These are phyloP conservation scores for Terana coerulea DNA, from an alignment of 768 basidiomycete species.

Conservation along the genomic window DNA sequence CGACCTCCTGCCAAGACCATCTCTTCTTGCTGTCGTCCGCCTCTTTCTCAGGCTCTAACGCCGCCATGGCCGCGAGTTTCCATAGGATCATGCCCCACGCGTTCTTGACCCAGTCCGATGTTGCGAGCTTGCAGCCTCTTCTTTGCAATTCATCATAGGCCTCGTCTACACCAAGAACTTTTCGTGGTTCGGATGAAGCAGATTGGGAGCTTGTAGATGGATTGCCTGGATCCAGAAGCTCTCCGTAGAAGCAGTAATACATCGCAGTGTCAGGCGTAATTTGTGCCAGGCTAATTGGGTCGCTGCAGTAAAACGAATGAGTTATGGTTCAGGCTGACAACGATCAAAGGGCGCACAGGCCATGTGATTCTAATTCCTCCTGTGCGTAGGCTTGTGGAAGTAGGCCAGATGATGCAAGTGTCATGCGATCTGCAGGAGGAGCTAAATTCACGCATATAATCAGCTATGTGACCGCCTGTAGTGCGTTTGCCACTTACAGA, in stretches of 20 bases:
- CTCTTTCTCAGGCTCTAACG: conserved; percentile 64
- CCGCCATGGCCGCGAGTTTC: conserved; percentile 88
- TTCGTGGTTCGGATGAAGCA: too few species aligned
- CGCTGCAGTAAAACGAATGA: too few species aligned
- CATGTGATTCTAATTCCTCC: conserved; percentile 20
- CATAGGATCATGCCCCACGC: conserved; percentile 90
- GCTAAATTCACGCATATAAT: conserved; percentile 1
- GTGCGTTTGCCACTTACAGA: not conserved
- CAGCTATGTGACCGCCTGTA: not conserved
- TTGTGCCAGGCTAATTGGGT: conserved; percentile 45
- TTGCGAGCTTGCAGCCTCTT: conserved; percentile 64
- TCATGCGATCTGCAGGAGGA: conserved; percentile 6
- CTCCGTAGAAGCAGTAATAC: conserved; percentile 59
- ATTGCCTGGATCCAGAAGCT: too few species aligned
- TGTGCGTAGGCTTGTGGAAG: conserved; percentile 18
- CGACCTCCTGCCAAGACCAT: conserved; percentile 84
- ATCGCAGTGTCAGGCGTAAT: conserved; percentile 53
- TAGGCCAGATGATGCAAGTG: conserved; percentile 16
- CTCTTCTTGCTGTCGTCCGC: conserved; percentile 40
- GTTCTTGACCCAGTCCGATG: conserved; percentile 83
- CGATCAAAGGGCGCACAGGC: conserved; percentile 21
- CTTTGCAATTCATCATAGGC: conserved; percentile 52
- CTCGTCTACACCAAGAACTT: conserved; percentile 43
- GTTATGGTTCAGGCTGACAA: too few species aligned
- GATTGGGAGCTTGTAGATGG: too few species aligned